phyloP scores from a whole-genome alignment of 2,329 filamentous ascomycete species.

The Dactylonectria macrodidyma region DNA sequence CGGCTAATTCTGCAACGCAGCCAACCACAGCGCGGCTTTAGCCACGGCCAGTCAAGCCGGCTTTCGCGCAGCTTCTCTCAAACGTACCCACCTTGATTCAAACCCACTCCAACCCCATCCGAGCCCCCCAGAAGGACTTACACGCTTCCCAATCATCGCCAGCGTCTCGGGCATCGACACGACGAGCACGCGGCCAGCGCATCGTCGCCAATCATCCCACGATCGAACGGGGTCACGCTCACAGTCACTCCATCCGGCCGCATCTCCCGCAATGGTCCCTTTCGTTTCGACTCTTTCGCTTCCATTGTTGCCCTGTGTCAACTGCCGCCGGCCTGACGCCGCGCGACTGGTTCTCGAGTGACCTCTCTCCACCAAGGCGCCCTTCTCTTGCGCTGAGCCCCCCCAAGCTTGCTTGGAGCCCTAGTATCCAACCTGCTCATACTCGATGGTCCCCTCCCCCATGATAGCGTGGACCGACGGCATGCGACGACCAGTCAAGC shows the following conservation, averaged over 20 bases:
- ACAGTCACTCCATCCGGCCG: conserved; percentile 16
- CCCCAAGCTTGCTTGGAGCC: no score
- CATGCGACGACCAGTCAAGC: conserved; percentile 28
- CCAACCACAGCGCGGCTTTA: conserved; percentile 37
- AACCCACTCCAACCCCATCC: not conserved
- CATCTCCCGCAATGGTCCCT: conserved; percentile 18
- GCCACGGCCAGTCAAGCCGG: conserved; percentile 24
- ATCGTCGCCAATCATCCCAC: conserved; percentile 34
- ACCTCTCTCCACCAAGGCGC: conserved; percentile 6
- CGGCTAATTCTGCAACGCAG: conserved; percentile 46
- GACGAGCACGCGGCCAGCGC: conserved; percentile 22
- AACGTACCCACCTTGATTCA: not conserved
- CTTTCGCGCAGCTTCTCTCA: conserved; percentile 24
- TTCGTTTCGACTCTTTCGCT: conserved; percentile 7
- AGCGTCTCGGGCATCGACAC: conserved; percentile 25
- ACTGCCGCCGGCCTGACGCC: conserved; percentile 34
- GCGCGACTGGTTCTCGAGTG: conserved; percentile 39
- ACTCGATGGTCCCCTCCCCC: conserved; percentile 27
- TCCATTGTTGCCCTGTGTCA: conserved; percentile 26
- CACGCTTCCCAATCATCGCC: conserved; percentile 12
- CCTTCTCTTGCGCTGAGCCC: no score
- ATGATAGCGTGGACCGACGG: conserved; percentile 20
- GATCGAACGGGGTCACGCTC: not conserved
- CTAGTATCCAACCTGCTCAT: conserved; percentile 35
- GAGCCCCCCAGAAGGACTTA: conserved; percentile 18